Percentiles rank a stretch among this genome's conserved stretches.
Evolutionary conservation across 2,329 filamentous ascomycete species (phyloP).

Genomic region (Curvularia spicifera): DNA sequence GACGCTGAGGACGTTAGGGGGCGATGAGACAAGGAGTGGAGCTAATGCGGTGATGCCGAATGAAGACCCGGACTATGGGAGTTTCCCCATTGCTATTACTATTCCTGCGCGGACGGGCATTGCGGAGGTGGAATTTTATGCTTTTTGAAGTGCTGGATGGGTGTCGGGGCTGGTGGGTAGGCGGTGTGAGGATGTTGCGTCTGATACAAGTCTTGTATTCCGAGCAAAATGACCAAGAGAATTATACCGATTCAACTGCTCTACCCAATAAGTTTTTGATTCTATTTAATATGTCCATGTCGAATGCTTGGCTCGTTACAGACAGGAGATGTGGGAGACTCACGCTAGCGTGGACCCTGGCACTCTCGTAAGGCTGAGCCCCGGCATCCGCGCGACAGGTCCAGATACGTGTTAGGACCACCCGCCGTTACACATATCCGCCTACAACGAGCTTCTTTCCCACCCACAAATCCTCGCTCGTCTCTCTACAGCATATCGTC

Average conservation of each 20-base stretch:
- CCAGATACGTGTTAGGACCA: conserved; percentile 48
- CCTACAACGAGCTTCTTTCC: conserved; percentile 8
- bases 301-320: background rate
- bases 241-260: background rate
- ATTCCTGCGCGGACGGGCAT: conserved; percentile 58
- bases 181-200: background rate
- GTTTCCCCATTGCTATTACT: conserved; percentile 62
- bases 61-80: conserved; percentile 63
- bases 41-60: conserved; percentile 62
- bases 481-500: background rate
- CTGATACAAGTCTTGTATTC: background rate
- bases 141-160: conserved; percentile 3
- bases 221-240: background rate
- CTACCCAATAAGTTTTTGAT: background rate
- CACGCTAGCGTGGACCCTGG: conserved; percentile 15
- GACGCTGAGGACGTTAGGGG: conserved; percentile 51
- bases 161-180: background rate
- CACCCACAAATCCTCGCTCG: background rate
- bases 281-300: background rate
- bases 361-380: conserved; percentile 30
- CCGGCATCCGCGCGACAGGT: conserved; percentile 31
- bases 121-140: conserved; percentile 24
- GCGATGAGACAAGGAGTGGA: conserved; percentile 58
- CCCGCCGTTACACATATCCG: conserved; percentile 14
- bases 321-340: background rate